Evolutionary conservation across 495 filamentous ascomycete genomes (phyloP).

Genomic region (Penicillium malachiteum): DNA sequence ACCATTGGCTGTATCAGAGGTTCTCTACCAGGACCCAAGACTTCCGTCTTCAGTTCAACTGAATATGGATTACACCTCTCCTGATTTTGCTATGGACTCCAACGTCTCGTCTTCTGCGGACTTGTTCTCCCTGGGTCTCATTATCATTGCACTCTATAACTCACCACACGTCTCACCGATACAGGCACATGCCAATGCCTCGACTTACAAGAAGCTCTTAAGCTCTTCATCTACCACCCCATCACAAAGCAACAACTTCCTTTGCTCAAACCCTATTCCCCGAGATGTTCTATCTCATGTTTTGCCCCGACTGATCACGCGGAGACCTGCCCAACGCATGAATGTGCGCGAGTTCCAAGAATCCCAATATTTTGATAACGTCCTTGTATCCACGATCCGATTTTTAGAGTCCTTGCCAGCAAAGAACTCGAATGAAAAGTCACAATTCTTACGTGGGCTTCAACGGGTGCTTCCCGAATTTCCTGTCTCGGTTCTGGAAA

Average conservation of each 20-base stretch:
- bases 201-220: conserved; percentile 80
- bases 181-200: conserved; percentile 71
- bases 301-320: conserved; percentile 78
- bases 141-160: conserved; percentile 90
- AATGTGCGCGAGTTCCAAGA: conserved; percentile 91
- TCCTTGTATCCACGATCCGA: conserved; percentile 90
- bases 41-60: conserved; percentile 81
- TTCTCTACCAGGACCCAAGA: conserved; percentile 80
- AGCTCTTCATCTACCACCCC: conserved; percentile 73
- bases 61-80: conserved; percentile 88
- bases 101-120: conserved; percentile 78
- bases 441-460: conserved; percentile 85
- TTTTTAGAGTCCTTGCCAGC: conserved; percentile 88
- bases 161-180: conserved; percentile 85
- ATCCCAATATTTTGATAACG: conserved; percentile 93
- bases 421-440: conserved; percentile 88
- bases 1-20: conserved; percentile 77
- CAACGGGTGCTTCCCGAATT: conserved; percentile 85
- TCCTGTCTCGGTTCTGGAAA: conserved; percentile 87
- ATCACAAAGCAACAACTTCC: conserved; percentile 74
- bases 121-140: conserved; percentile 87
- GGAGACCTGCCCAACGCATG: conserved; percentile 80
- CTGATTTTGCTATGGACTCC: conserved; percentile 87
- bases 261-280: conserved; percentile 75
- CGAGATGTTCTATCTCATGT: conserved; percentile 72